Conservation (phyloP, 495 filamentous ascomycete species). For the Rhizodiscina lignyota region DNA sequence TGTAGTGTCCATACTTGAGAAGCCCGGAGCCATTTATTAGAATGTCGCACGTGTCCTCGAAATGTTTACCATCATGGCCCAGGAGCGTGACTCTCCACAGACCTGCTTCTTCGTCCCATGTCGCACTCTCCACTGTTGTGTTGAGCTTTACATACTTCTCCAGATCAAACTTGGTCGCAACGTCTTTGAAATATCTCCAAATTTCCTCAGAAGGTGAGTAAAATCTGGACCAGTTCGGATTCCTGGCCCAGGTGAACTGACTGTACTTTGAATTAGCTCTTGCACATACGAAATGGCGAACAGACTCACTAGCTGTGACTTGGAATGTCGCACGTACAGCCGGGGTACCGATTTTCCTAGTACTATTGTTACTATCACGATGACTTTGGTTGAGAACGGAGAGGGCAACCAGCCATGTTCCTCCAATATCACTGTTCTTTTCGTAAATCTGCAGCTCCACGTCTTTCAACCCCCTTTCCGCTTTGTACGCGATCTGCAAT, state of each 20-base stretch:
- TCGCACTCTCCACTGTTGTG: conserved; percentile 14
- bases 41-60: conserved; percentile 13
- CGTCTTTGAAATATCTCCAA: conserved; percentile 17
- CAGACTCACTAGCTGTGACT: conserved; percentile 17
- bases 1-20: too few species aligned
- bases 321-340: conserved; percentile 20
- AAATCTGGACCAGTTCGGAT: conserved; percentile 20
- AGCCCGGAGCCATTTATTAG: conserved; percentile 20
- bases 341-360: conserved; percentile 17
- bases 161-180: conserved; percentile 15
- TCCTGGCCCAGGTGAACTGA: conserved; percentile 18
- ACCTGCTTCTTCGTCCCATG: conserved; percentile 14
- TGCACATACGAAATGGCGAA: too few species aligned
- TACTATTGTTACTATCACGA: too few species aligned
- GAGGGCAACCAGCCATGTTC: conserved; percentile 17
- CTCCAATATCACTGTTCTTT: conserved; percentile 15
- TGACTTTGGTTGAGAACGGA: too few species aligned
- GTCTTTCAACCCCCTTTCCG: conserved; percentile 31
- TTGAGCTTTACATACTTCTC: conserved; percentile 19
- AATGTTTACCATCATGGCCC: conserved; percentile 8
- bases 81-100: conserved; percentile 10
- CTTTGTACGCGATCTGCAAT: conserved; percentile 18
- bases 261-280: conserved; percentile 17
- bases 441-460: conserved; percentile 22
- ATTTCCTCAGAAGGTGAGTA: conserved; percentile 21